Evolutionary conservation across 768 basidiomycete genomes (phyloP).

Genomic region (Mycena rebaudengoi): DNA sequence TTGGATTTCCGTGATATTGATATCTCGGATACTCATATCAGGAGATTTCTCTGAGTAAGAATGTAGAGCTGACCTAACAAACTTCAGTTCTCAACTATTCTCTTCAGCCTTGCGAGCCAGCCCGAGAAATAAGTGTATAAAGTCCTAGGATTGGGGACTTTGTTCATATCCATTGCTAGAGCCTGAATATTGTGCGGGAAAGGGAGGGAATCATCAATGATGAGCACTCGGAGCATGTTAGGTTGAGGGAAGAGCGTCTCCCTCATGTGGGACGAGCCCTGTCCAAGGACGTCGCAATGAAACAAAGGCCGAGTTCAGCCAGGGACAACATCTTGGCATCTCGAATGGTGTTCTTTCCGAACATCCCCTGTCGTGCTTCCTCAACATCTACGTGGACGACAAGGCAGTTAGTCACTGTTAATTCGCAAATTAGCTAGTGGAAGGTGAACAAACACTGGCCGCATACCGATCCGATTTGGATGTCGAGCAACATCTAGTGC

Average conservation of each 20-base stretch:
- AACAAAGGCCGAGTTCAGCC: constrained; percentile 9
- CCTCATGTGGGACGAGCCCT: neutral
- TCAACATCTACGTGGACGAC: constrained; percentile 2
- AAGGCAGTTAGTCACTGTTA: constrained; percentile 5
- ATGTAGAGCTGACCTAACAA: no score
- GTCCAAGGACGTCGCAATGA: neutral
- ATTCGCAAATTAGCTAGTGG: constrained; percentile 1
- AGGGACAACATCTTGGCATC: constrained; percentile 1
- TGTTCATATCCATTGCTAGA: constrained; percentile 1
- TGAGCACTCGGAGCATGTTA: constrained; percentile 3
- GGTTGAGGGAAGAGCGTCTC: neutral
- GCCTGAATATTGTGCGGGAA: neutral
- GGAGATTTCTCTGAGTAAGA: no score
- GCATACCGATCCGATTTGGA: constrained; percentile 7
- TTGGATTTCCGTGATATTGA: no score
- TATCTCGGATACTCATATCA: no score
- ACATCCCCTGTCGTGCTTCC: constrained; percentile 6
- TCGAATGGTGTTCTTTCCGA: constrained; percentile 1
- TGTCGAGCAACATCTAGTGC: constrained; percentile 8
- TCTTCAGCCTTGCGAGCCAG: neutral
- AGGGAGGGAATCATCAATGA: neutral
- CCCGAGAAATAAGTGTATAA: neutral
- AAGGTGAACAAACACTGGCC: neutral
- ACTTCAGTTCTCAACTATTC: neutral
- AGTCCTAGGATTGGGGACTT: neutral